Evolutionary conservation across 352 stramenopile genomes (phyloP), one percentile per base, ranked within the genome.

Genomic region (Elongisporangium undulatum): DNA sequence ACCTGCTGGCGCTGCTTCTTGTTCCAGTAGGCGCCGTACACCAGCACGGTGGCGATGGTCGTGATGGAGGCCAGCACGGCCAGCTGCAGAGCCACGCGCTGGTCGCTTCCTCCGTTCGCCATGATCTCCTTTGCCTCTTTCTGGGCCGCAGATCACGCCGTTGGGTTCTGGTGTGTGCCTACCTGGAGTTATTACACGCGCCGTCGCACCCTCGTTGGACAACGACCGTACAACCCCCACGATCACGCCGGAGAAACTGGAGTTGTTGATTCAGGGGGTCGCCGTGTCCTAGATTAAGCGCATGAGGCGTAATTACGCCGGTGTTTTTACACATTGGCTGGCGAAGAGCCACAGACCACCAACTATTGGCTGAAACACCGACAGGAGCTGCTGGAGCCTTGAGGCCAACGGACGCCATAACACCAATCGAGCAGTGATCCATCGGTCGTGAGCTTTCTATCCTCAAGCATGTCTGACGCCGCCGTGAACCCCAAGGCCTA

Each of bases 401-500:
- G n/a, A n/a, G n/a, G n/a, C 24, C n/a, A 50, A 39, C 53, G 22
- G 12, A 2, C 8, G 16, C 34, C 59, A 68, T 57, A 64, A 51
- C 62, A 61, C 59, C 75, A 79, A 79, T 70, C 66, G 63, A 84
- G 85, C 85, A 90, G 85, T 95, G 85, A 95, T 95, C 85, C 81
- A 74, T 91, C 74, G 76, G 82, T 88, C 82, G 85, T 95, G 85
- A 95, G 85, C 85, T 89, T 89, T 68, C 29, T 49, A 41, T 50
- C 48, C 65, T 55, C n/a, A 54, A 68, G 22, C 41, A 95, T 95
- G 85, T 71, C 77, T 63, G 81, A 94, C 72, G 74, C 80, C 50
- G 75, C 80, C 49, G 89, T 95, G 71, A 97, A 96, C 85, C 87
- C 88, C 41, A 98, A 99, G 87, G 97, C 97, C 45, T 99, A 99